Base-by-base conservation (phyloP, 306 rosid genomes). In the Rosa lucieae region DNA sequence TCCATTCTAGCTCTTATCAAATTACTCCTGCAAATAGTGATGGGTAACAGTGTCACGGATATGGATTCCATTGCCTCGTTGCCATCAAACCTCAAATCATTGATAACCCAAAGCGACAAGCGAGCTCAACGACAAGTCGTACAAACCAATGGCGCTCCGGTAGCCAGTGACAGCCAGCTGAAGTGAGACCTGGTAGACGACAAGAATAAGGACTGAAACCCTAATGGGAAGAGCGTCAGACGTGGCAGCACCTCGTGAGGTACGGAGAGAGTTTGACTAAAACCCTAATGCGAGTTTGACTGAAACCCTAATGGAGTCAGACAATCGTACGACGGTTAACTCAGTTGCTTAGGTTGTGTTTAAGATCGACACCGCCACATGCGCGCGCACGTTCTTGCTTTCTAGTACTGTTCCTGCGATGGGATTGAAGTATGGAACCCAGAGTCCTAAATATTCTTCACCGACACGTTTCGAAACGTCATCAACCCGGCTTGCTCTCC, bases 401-500 rank as follows among this genome's bases (percentile, higher is more conserved):
- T 18, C 12, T 43, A 39, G 2, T 3, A 14, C 12, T 2, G 21
- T 35, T 21, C 2, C 5, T 43, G 6, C 37, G 77, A 75, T 61
- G 32, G 35, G 79, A 75, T 32, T 39, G 58, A 62, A 20, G 79
- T 18, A 29, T 47, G 48, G 62, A 42, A 61, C 29, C 43, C 12
- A 58, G 37, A 17, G 35, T 6, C 77, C 76, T 39, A 84, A n/a
- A 80, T 72, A 80, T 80, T 76, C 73, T 39, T 74, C 87, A 75
- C 53, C 76, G 83, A 83, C 85, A 88, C 81, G 86, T 77, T 84
- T 84, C 80, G 76, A 72, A 35, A 35, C 58, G 79, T 73, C 29
- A 84, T 63, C 32, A 58, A 32, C 71, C 26, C 14, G 6, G 48
- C 15, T 40, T 4, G n/a, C 48, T n/a, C 81, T 20, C 46, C 8